A percentile compares a stretch with the other conserved stretches of the same genome.
Evolutionary conservation across 2,329 filamentous ascomycete genomes (phyloP).

Genomic region (Rugonectria rugulosa): DNA sequence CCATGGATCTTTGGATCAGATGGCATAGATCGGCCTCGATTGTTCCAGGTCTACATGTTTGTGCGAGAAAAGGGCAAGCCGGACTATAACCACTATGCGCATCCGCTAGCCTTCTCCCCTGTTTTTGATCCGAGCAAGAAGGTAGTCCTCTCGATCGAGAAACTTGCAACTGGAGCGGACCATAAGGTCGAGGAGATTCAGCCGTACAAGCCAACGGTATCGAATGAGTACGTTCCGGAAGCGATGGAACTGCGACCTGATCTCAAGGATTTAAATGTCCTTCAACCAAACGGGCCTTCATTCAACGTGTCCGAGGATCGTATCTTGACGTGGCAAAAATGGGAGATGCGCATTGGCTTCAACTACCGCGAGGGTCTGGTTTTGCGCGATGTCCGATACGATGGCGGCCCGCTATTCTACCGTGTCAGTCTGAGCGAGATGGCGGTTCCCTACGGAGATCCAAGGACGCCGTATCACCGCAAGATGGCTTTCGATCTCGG

Average conservation of each 20-base stretch:
- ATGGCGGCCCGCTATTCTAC: constrained; percentile 19
- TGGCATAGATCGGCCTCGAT: constrained; percentile 5
- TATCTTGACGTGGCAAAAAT: constrained; percentile 19
- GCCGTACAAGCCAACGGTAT: background rate
- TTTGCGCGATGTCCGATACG: constrained; percentile 17
- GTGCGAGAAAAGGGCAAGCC: constrained; percentile 18
- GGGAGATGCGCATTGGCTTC: constrained; percentile 21
- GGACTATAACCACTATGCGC: constrained; percentile 19
- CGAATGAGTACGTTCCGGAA: constrained; percentile 17
- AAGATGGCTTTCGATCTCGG: constrained; percentile 70
- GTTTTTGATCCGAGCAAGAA: constrained; percentile 4
- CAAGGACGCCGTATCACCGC: constrained; percentile 5
- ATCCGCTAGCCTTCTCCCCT: constrained; percentile 12
- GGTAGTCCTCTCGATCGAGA: constrained; percentile 1
- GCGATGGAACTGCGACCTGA: constrained; percentile 1
- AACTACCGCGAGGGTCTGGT: constrained; percentile 19
- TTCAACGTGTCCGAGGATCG: constrained; percentile 15
- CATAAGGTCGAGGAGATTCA: background rate
- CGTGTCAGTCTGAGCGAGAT: constrained; percentile 18
- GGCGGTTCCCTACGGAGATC: constrained; percentile 14
- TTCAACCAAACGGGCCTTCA: constrained; percentile 14
- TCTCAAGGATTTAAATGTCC: constrained; percentile 6
- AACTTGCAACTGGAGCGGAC: background rate
- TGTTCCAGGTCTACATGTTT: constrained; percentile 23
- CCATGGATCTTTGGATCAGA: constrained; percentile 21